These are phyloP conservation scores for Ilex asprella DNA, from an alignment of 257 asterid genomes.

Conservation along the genomic window DNA sequence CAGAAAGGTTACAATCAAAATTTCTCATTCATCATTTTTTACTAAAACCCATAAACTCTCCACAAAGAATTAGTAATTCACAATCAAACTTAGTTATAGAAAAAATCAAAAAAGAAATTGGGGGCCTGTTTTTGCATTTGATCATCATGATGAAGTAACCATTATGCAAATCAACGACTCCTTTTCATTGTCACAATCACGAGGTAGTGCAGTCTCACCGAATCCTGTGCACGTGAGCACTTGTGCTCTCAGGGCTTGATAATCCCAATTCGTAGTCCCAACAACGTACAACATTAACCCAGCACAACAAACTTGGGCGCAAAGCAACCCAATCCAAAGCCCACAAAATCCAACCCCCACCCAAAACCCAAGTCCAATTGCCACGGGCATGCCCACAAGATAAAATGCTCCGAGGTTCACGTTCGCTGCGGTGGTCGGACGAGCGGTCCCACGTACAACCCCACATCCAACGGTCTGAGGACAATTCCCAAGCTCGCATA, in stretches of 20 bases:
- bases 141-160: constrained; percentile 42
- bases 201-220: constrained; percentile 22
- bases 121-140: constrained; percentile 13
- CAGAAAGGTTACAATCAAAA: too few relatives aligned
- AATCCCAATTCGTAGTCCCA: constrained; percentile 69
- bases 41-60: neutral
- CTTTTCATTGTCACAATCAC: constrained; percentile 29
- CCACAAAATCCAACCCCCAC: constrained; percentile 60
- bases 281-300: constrained; percentile 77
- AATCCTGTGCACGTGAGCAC: constrained; percentile 58
- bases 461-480: constrained; percentile 90
- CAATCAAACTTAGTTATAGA: constrained; percentile 8
- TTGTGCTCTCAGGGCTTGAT: constrained; percentile 60
- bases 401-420: constrained; percentile 83
- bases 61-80: constrained; percentile 19
- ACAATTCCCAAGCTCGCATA: constrained; percentile 86
- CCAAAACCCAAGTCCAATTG: constrained; percentile 55
- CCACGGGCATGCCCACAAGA: constrained; percentile 78
- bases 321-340: constrained; percentile 68
- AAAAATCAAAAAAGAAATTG: constrained; percentile 13
- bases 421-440: constrained; percentile 68
- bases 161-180: constrained; percentile 53
- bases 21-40: neutral
- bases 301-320: constrained; percentile 80
- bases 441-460: constrained; percentile 74